These are phyloP conservation scores for Glycine soja DNA, from an alignment of 306 rosid genomes.

Conservation along the genomic window DNA sequence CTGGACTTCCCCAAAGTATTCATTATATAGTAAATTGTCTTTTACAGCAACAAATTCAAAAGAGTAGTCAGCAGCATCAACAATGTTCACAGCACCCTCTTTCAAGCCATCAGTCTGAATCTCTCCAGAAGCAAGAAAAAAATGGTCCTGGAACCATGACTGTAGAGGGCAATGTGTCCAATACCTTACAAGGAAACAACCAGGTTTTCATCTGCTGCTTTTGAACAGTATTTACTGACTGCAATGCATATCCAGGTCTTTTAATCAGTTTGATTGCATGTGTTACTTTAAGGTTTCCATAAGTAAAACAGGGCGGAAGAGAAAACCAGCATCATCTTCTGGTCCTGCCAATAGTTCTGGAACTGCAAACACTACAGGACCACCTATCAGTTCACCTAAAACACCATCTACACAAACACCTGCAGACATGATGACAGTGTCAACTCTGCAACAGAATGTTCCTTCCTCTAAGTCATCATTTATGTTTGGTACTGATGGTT, in stretches of 20 bases:
- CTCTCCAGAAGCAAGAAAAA: conserved; percentile 63
- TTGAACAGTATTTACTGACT: conserved; percentile 24
- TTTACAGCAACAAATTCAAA: conserved; percentile 57
- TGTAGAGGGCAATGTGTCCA: conserved; percentile 36
- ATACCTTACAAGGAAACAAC: conserved; percentile 61
- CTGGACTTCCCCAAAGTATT: conserved; percentile 28
- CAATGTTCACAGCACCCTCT: conserved; percentile 56
- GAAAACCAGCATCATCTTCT: conserved; percentile 68
- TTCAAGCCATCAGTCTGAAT: conserved; percentile 59
- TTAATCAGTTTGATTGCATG: conserved; percentile 33
- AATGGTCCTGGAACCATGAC: conserved; percentile 50
- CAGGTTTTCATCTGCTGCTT: conserved; percentile 59
- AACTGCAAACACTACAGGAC: conserved; percentile 70
- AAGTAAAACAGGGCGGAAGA: conserved; percentile 60
- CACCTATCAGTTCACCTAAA: conserved; percentile 65
- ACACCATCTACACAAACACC: conserved; percentile 65
- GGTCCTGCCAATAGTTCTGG: conserved; percentile 75
- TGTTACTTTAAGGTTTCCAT: conserved; percentile 58
- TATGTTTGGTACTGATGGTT: conserved; percentile 60
- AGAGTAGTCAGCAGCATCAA: conserved; percentile 57
- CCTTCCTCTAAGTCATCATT: conserved; percentile 62
- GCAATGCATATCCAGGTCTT: conserved; percentile 30
- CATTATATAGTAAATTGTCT: conserved; percentile 33
- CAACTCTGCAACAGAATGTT: conserved; percentile 60
- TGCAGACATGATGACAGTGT: conserved; percentile 57